These are phyloP conservation scores for Lignosus rhinocerotis DNA, from an alignment of 1,284 basidiomycete species.

Conservation along the genomic window DNA sequence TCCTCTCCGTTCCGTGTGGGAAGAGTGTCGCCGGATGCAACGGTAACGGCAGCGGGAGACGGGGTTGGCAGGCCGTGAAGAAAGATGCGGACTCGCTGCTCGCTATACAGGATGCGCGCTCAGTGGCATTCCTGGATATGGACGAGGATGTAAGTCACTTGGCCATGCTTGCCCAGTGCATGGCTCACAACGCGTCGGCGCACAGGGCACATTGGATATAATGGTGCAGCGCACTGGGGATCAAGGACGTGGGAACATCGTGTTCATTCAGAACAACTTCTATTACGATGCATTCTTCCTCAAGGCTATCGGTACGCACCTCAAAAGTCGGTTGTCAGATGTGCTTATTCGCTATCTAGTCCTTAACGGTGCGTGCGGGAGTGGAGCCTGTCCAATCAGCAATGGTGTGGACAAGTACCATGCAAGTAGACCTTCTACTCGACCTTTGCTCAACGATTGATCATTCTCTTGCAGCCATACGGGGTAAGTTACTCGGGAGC, in stretches of 20 bases:
- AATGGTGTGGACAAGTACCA: slow-evolving; percentile 69
- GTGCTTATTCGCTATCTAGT: slow-evolving; percentile 46
- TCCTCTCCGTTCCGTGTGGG: slow-evolving; percentile 75
- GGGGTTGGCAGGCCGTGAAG: slow-evolving; percentile 64
- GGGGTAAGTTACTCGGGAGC: slow-evolving; percentile 95
- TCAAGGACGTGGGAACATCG: slow-evolving; percentile 61
- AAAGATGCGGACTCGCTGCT: slow-evolving; percentile 68
- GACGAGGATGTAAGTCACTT: slow-evolving; percentile 85
- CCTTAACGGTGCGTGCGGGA: slow-evolving; percentile 89
- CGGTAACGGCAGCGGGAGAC: slow-evolving; percentile 45
- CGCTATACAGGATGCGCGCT: slow-evolving; percentile 75
- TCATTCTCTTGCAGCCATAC: slow-evolving; percentile 65
- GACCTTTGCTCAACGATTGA: background rate
- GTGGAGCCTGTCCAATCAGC: slow-evolving; percentile 67
- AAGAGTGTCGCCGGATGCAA: slow-evolving; percentile 57
- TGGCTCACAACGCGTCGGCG: background rate
- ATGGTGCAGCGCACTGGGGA: slow-evolving; percentile 83
- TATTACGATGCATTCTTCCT: slow-evolving; percentile 99
- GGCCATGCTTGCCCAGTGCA: background rate
- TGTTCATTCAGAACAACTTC: slow-evolving; percentile 96
- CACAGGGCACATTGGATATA: slow-evolving; percentile 89
- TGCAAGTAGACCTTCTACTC: slow-evolving; percentile 45
- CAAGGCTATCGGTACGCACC: slow-evolving; percentile 80
- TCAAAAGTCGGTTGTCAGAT: background rate
- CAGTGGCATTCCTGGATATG: slow-evolving; percentile 86